These are phyloP conservation scores for Yarrowia porcina DNA, from an alignment of 805 yeast species.

Conservation along the genomic window DNA sequence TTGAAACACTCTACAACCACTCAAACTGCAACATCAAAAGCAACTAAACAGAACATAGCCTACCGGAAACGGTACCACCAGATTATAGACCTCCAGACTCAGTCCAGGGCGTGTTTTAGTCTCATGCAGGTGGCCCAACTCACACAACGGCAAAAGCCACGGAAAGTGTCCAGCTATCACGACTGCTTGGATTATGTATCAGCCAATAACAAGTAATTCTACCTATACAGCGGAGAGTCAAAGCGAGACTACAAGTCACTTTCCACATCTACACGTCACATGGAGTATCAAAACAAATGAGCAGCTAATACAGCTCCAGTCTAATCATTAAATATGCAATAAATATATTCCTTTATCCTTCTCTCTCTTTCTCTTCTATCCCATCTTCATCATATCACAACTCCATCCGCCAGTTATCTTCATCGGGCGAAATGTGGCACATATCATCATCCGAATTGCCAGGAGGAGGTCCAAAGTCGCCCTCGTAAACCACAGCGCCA, in stretches of 20 bases:
- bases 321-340: constrained; percentile 15
- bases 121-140: not conserved
- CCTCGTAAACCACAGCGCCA: constrained; percentile 93
- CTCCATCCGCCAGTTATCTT: constrained; percentile 24
- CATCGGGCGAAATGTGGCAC: constrained; percentile 25
- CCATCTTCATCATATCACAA: not conserved
- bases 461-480: constrained; percentile 85
- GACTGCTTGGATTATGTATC: not conserved
- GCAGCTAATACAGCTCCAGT: too few relatives aligned
- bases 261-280: too few relatives aligned
- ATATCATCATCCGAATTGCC: constrained; percentile 39
- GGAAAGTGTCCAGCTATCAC: not conserved
- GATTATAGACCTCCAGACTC: too few relatives aligned
- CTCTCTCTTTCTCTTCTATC: not conserved
- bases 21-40: too few relatives aligned
- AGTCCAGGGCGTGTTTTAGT: too few relatives aligned
- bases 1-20: too few relatives aligned
- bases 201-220: too few relatives aligned
- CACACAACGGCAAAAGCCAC: not conserved
- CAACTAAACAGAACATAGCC: too few relatives aligned
- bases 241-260: too few relatives aligned
- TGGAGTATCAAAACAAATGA: too few relatives aligned
- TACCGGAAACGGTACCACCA: not conserved
- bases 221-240: too few relatives aligned
- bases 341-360: constrained; percentile 1